Evolutionary conservation across 352 stramenopile species (phyloP), one percentile per base, ranked within the genome.

Genomic region (Phytophthora macrochlamydospora): DNA sequence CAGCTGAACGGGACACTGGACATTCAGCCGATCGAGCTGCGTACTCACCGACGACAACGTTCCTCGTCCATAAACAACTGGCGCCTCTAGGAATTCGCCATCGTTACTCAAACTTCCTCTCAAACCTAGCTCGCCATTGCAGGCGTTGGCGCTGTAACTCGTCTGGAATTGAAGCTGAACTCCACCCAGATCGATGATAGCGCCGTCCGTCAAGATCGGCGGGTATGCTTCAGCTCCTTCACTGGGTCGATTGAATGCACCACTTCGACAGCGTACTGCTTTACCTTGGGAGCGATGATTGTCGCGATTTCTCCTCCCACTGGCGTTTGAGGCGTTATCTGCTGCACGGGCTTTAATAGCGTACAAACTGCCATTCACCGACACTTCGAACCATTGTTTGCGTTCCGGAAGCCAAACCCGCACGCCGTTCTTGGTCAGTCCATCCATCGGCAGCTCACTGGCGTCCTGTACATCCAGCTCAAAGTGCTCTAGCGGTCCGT

Each of bases 351-450:
- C 77, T 31, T 87, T 78, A 56, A 94, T 91, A 7, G 66, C 72
- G 50, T 91, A 94, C 53, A 94, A 49, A 51, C 78, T 86, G 5
- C 86, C 86, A 61, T 92, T 92, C 58, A 94, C 83, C 2, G 83
- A 92, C 43, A 94, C 86, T 60, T 94, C 86, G 42, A 88, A 91
- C 86, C 86, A 94, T 31, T 86, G 63, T 48, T 88, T 82, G 40
- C 79, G 73, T 44, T 91, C 80, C 0, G 86, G 83, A n/a, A 92
- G 67, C 82, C 82, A 94, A 33, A 94, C 70, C 1, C 86, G 79
- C 55, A 94, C 83, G 4, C 86, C 86, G 55, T 94, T 94, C 56
- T 91, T 92, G n/a, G 86, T 94, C 40, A 94, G 51, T 30, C 83
- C 86, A 49, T 94, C 86, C 18, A 94, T 55, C 1, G 79, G 80